Evolutionary conservation across 768 basidiomycete species (phyloP), one percentile per base, ranked within the genome.

Genomic region (Suillus lakei): DNA sequence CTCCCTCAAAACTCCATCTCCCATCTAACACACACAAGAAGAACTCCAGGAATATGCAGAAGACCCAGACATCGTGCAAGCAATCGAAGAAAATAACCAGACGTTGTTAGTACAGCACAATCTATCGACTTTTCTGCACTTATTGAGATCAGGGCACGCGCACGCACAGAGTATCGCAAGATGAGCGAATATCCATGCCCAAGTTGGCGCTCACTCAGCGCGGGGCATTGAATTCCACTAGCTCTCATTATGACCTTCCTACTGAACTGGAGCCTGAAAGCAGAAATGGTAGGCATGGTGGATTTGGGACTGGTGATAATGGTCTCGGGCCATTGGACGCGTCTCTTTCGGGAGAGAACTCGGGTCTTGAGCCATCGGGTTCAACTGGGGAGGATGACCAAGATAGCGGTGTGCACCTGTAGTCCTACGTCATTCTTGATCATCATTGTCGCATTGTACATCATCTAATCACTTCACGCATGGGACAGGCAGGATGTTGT

Each of bases 131-230:
- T 56, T 63, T 5, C 51, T 70, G 60, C 66, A 58, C 53, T 36
- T 38, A 50, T 55, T 32, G 13, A 59, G 38, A 8, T 28, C 39
- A 39, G 44, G 54, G n/a, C 44, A 70, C 70, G 61, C 75, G 55
- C 15, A 34, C 64, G 36, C 67, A 32, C 70, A 94, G 93, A 67
- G 89, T 84, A 8, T 91, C 92, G 9, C 93, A 94, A 76, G 85
- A 90, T 71, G 93, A 95, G 71, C 83, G 92, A 26, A 85, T 93
- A 64, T 77, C 78, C 32, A 91, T 93, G 60, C 81, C 93, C 60
- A 86, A 84, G 74, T 78, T 88, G 70, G 91, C 89, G 8, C 77
- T 93, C 62, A 76, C 78, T 23, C 84, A 88, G 71, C 91, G 90
- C 69, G 90, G 90, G 26, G 61, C 54, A 23, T 62, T 21, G 61